Evolutionary conservation across 306 rosid genomes (phyloP).

Genomic region (Rosa multiflora): DNA sequence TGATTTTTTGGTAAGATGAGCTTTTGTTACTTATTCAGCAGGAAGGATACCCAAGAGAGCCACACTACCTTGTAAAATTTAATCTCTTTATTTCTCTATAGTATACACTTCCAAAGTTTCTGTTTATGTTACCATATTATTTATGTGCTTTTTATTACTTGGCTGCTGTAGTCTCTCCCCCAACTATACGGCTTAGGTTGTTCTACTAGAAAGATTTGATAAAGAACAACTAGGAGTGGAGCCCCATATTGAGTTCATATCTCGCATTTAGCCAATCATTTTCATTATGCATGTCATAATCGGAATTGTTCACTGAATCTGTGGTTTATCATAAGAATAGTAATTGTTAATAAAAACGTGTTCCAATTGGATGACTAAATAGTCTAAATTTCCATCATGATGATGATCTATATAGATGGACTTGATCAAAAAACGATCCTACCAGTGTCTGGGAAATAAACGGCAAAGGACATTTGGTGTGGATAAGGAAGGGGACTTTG

Average conservation of each 20-base stretch:
- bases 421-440: background rate
- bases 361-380: background rate
- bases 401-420: background rate
- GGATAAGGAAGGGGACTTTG: background rate
- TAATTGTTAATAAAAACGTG: background rate
- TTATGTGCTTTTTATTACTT: background rate
- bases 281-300: background rate
- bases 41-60: background rate
- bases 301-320: background rate
- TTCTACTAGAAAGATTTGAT: background rate
- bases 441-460: background rate
- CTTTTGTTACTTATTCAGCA: conserved; percentile 3
- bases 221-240: background rate
- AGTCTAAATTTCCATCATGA: no score
- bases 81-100: background rate
- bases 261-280: background rate
- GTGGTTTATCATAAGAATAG: background rate
- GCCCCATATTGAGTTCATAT: background rate
- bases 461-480: background rate
- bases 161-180: background rate
- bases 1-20: background rate
- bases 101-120: background rate
- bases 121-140: background rate
- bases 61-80: background rate
- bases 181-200: background rate